Base-by-base conservation (phyloP, 2,329 filamentous ascomycete genomes). In the Aspergillus alliaceus region DNA sequence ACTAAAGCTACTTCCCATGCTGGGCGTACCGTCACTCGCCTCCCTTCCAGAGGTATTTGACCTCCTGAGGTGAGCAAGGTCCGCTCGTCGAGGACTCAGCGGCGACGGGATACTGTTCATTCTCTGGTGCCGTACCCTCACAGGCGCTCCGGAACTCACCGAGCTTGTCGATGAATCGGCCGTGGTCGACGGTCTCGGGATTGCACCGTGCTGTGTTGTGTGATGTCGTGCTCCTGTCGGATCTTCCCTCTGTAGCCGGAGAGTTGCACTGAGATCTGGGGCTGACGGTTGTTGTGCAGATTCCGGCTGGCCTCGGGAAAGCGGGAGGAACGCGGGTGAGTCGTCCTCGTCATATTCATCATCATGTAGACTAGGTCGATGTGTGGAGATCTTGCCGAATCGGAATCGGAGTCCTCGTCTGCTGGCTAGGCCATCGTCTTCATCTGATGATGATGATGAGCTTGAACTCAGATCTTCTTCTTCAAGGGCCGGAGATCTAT, bases 1-100 rank as follows among this genome's bases (percentile, higher is more conserved):
- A 62, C 84, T 86, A 64, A 87, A 88, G 55, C 84, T 87, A 60
- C 84, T 87, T 0, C 85, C 86, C 82, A 86, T 86, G 60, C 83
- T 85, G 3, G 83, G 83, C 9, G 81, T 83, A 12, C 82, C 82
- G 58, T 84, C 82, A 55, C 81, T 84, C 12, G 78, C 75, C 25
- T 80, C 78, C 39, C 72, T 72, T 2, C 72, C 71, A 40, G 72
- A 67, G 51, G 67, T 59, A 22, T 61, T 61, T 11, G 71, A 71
- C 39, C 72, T 71, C n/a, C 79, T 82, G 22, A 80, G 69, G 32
- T 74, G 75, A 2, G 78, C 75, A 15, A 84, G 64, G 42, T 82
- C 80, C 1, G 79, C 72, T 39, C 83, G 80, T 34, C 77, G 75
- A 1, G 82, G 80, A 53, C 74, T 74, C 3, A 75, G 53, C 6